phyloP scores from a whole-genome alignment of 805 yeast species.

The Kodamaea restingae region DNA sequence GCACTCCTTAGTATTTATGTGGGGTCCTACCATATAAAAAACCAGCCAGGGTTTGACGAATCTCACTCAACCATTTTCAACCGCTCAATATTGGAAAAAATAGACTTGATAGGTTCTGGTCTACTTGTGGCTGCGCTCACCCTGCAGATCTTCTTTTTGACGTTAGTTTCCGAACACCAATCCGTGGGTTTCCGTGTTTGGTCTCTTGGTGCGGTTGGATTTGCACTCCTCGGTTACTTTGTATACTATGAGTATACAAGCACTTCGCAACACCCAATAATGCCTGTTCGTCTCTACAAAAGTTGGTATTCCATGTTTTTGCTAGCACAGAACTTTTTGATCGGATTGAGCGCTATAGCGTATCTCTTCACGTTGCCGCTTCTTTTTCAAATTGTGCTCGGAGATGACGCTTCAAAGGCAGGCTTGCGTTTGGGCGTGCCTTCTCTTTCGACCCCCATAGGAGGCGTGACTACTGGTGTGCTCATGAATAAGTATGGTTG shows the following conservation, averaged over 20 bases:
- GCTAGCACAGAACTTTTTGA: conserved; percentile 28
- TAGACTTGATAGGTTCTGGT: conserved; percentile 33
- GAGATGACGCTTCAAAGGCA: conserved; percentile 19
- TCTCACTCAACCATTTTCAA: background rate
- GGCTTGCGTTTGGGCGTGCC: conserved; percentile 38
- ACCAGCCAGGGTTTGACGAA: conserved; percentile 23
- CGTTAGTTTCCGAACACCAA: conserved; percentile 21
- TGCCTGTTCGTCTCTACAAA: conserved; percentile 27
- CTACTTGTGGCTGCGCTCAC: conserved; percentile 30
- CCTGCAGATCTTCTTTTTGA: conserved; percentile 24
- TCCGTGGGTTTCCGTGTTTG: conserved; percentile 13
- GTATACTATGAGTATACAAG: conserved; percentile 16
- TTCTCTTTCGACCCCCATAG: conserved; percentile 40
- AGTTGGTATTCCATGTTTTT: conserved; percentile 19
- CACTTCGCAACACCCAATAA: conserved; percentile 28
- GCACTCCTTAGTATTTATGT: conserved; percentile 38
- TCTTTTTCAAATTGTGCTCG: conserved; percentile 38
- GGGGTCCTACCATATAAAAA: conserved; percentile 22
- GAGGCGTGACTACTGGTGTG: conserved; percentile 37
- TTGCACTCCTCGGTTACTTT: conserved; percentile 12
- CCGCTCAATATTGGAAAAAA: conserved; percentile 15
- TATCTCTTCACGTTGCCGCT: conserved; percentile 41
- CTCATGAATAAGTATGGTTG: conserved; percentile 30
- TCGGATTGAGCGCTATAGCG: conserved; percentile 39
- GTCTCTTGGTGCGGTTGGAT: conserved; percentile 13